A percentile compares a stretch with the other conserved stretches of the same genome.
Conservation (phyloP, 2,329 filamentous ascomycete species). For the Lasiodiplodia gonubiensis region DNA sequence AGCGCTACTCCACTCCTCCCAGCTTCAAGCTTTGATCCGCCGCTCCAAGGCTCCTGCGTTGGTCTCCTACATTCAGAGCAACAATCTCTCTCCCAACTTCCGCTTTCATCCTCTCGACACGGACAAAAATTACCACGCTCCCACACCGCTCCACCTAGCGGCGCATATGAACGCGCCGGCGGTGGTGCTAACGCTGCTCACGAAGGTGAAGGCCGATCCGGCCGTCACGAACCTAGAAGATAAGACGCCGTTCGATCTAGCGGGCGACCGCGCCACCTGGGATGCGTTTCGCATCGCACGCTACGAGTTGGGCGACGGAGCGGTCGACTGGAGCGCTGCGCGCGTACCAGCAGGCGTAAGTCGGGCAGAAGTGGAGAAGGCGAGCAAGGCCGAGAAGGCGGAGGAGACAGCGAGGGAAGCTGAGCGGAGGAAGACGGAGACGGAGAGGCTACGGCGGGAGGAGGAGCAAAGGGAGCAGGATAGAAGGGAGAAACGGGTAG, state of each 20-base stretch:
- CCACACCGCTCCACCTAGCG: constrained; percentile 84
- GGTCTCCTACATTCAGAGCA: constrained; percentile 80
- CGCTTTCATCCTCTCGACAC: constrained; percentile 67
- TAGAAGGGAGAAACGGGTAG: constrained; percentile 56
- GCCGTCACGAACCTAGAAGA: constrained; percentile 72
- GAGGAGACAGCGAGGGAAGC: constrained; percentile 67
- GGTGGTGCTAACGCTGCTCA: constrained; percentile 77
- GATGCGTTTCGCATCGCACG: constrained; percentile 92
- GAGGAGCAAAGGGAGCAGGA: constrained; percentile 57
- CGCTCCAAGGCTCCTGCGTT: constrained; percentile 89
- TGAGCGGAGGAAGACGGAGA: constrained; percentile 73
- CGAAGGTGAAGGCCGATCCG: constrained; percentile 77
- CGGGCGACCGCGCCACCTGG: constrained; percentile 82
- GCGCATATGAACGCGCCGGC: constrained; percentile 79
- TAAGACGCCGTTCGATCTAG: constrained; percentile 85
- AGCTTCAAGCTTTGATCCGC: constrained; percentile 85
- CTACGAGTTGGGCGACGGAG: constrained; percentile 76
- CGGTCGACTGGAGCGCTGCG: constrained; percentile 79
- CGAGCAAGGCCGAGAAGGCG: constrained; percentile 71
- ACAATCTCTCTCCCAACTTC: constrained; percentile 74
- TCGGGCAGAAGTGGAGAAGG: constrained; percentile 71
- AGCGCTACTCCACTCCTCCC: constrained; percentile 80
- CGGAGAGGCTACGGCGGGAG: constrained; percentile 70
- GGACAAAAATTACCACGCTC: constrained; percentile 76
- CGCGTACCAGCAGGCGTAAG: constrained; percentile 74